Conservation (phyloP, 2,329 filamentous ascomycete species). For the Stachybotrys echinatus region DNA sequence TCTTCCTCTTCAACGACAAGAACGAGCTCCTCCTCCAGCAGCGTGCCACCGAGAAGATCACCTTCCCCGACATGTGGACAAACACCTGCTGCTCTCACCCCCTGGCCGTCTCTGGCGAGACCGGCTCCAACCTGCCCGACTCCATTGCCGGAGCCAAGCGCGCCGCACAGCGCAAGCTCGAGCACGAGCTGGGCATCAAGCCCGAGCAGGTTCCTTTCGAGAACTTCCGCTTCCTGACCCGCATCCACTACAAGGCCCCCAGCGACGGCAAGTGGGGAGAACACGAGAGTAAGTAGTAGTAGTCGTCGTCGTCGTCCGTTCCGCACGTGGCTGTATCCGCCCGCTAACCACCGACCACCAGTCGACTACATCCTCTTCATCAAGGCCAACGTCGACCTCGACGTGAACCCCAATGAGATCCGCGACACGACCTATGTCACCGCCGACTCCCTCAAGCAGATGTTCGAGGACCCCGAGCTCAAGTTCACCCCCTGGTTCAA, state of each 20-base stretch:
- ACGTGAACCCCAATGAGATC: slow-evolving; percentile 83
- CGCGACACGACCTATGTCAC: slow-evolving; percentile 80
- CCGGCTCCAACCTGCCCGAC: slow-evolving; percentile 73
- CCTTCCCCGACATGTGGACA: slow-evolving; percentile 98
- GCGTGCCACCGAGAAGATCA: slow-evolving; percentile 94
- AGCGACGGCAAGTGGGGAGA: slow-evolving; percentile 98
- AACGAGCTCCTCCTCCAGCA: slow-evolving; percentile 94
- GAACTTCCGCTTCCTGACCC: slow-evolving; percentile 86
- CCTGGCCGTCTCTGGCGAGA: slow-evolving; percentile 85
- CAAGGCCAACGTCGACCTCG: slow-evolving; percentile 81
- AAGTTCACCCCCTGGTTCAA: slow-evolving; percentile 99
- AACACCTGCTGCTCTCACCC: slow-evolving; percentile 99
- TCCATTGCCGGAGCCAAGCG: slow-evolving; percentile 83
- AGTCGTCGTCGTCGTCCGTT: neutral
- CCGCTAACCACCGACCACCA: slow-evolving; percentile 26
- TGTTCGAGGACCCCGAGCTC: slow-evolving; percentile 75
- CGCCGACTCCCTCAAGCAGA: slow-evolving; percentile 72
- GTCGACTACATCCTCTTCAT: slow-evolving; percentile 99
- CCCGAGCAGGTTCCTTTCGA: slow-evolving; percentile 83
- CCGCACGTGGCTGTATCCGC: neutral
- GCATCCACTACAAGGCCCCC: slow-evolving; percentile 97
- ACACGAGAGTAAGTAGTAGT: slow-evolving; percentile 78
- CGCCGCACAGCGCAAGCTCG: slow-evolving; percentile 86
- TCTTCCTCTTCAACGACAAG: slow-evolving; percentile 93
- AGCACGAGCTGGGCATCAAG: slow-evolving; percentile 93